phyloP scores from a whole-genome alignment of 495 filamentous ascomycete species.

The Achaetomiella virescens region DNA sequence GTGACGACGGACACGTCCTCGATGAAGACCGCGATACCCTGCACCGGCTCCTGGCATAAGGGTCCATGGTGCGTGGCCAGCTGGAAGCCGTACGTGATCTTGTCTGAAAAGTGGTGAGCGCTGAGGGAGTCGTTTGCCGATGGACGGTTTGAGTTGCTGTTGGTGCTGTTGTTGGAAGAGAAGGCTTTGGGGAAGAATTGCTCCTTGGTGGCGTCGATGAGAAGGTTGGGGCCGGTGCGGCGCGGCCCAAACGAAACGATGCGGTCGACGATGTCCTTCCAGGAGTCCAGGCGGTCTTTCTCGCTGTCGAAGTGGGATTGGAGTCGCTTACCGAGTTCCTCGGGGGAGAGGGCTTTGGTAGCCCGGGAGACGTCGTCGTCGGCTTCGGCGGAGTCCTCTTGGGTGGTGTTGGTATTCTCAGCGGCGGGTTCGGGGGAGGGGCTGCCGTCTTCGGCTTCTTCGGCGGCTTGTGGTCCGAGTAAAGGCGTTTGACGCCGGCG shows the following conservation, averaged over 20 bases:
- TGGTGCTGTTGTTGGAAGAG: slow-evolving; percentile 22
- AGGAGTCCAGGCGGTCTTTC: slow-evolving; percentile 60
- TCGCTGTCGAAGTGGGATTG: slow-evolving; percentile 55
- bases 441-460: slow-evolving; percentile 26
- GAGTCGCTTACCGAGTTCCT: slow-evolving; percentile 72
- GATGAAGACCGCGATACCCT: slow-evolving; percentile 86
- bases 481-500: slow-evolving; percentile 70
- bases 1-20: slow-evolving; percentile 62
- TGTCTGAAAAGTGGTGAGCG: slow-evolving; percentile 75
- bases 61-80: slow-evolving; percentile 84
- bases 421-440: slow-evolving; percentile 10
- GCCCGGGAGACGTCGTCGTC: slow-evolving; percentile 46
- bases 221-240: slow-evolving; percentile 78
- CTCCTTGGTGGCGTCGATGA: slow-evolving; percentile 75
- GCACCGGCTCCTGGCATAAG: slow-evolving; percentile 87
- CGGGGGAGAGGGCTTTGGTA: slow-evolving; percentile 52
- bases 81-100: slow-evolving; percentile 88
- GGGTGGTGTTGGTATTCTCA: slow-evolving; percentile 37
- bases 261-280: slow-evolving; percentile 70
- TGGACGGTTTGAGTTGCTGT: slow-evolving; percentile 31
- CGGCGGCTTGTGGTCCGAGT: slow-evolving; percentile 55
- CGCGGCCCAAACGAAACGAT: slow-evolving; percentile 86
- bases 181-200: slow-evolving; percentile 72
- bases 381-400: slow-evolving; percentile 31
- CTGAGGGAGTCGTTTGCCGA: slow-evolving; percentile 49